Conservation (phyloP, 1,284 basidiomycete species). For the Leccinum fuscescens region DNA sequence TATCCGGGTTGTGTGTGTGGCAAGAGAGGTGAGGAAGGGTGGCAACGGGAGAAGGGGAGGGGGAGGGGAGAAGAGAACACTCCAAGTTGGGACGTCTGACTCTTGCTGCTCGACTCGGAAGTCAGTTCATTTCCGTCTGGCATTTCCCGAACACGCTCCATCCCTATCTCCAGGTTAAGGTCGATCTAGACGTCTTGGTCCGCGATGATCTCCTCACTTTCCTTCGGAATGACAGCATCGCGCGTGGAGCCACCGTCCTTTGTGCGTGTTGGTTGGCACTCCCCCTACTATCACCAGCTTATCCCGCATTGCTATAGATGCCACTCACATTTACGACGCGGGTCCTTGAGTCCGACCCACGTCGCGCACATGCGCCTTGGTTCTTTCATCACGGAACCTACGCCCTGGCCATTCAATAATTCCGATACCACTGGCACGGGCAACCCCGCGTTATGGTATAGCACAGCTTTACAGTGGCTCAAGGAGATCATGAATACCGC, state of each 20-base stretch:
- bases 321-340: slow-evolving; percentile 94
- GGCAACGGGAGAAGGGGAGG: too few relatives aligned
- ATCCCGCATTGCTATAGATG: slow-evolving; percentile 52
- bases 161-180: slow-evolving; percentile 69
- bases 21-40: slow-evolving; percentile 35
- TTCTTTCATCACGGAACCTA: slow-evolving; percentile 61
- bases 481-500: slow-evolving; percentile 70
- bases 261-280: slow-evolving; percentile 52
- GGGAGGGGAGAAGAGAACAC: slow-evolving; percentile 25
- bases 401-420: slow-evolving; percentile 56
- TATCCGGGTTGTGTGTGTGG: too few relatives aligned
- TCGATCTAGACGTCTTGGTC: slow-evolving; percentile 97
- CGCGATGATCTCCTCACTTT: slow-evolving; percentile 89
- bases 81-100: slow-evolving; percentile 69
- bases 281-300: slow-evolving; percentile 5
- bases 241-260: slow-evolving; percentile 84
- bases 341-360: slow-evolving; percentile 79
- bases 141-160: slow-evolving; percentile 4
- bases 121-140: slow-evolving; percentile 39
- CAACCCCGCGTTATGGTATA: slow-evolving; percentile 52
- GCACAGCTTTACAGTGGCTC: slow-evolving; percentile 81
- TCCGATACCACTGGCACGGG: slow-evolving; percentile 11
- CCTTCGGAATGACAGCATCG: slow-evolving; percentile 80
- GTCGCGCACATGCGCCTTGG: slow-evolving; percentile 88
- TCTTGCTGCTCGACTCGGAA: slow-evolving; percentile 87